Percentiles rank a stretch among this genome's conserved stretches.
Conservation (phyloP, 2,329 filamentous ascomycete species). For the Apiospora aurea region DNA sequence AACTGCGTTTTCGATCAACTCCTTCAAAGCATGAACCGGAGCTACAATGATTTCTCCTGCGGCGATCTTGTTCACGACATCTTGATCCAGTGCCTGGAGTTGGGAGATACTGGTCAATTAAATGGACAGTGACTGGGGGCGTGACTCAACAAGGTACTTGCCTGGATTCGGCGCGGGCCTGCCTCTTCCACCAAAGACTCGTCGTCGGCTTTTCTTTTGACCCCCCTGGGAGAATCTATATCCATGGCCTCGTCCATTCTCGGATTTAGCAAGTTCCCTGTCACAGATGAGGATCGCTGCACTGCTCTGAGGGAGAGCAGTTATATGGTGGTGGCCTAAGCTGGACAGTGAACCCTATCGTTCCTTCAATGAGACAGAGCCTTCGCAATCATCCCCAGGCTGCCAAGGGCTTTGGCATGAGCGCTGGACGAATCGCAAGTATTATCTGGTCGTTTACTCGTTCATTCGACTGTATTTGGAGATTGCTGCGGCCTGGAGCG, state of each 20-base stretch:
- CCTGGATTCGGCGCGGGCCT: slow-evolving; percentile 55
- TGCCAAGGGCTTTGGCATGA: background rate
- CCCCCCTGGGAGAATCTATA: slow-evolving; percentile 50
- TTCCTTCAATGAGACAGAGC: background rate
- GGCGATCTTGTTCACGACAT: slow-evolving; percentile 98
- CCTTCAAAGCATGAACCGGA: slow-evolving; percentile 93
- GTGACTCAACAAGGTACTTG: slow-evolving; percentile 36
- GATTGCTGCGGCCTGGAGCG: background rate
- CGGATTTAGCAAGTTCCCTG: background rate
- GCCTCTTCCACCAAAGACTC: slow-evolving; percentile 44
- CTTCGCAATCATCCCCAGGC: background rate
- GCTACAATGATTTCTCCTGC: slow-evolving; percentile 98
- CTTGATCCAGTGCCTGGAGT: slow-evolving; percentile 80
- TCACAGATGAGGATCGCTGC: background rate
- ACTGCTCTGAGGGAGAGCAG: background rate
- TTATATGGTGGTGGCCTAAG: background rate
- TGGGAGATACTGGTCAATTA: slow-evolving; percentile 19
- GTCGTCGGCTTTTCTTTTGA: slow-evolving; percentile 58
- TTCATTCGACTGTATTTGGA: background rate
- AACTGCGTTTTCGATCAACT: slow-evolving; percentile 95
- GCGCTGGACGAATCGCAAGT: background rate
- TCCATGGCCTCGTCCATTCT: slow-evolving; percentile 52
- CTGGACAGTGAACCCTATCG: background rate
- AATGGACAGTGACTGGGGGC: background rate
- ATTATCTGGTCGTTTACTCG: too few species aligned